A percentile compares a stretch with the other conserved stretches of the same genome.
phyloP scores from a whole-genome alignment of 1,284 basidiomycete species.

The Amanita bisporigera region DNA sequence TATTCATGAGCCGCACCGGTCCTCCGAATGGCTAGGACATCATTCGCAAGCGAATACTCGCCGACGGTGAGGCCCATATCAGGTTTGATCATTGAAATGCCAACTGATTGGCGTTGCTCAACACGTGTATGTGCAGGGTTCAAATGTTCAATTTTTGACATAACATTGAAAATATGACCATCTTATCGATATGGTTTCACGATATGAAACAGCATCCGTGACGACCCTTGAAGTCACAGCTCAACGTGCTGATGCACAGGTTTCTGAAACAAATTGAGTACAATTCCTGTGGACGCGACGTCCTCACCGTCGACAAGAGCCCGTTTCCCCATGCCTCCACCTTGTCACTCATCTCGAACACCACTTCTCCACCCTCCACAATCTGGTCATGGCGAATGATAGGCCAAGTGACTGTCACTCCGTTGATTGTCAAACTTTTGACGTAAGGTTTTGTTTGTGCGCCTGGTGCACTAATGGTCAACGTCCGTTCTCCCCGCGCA shows the following conservation, averaged over 20 bases:
- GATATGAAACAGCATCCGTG: not conserved
- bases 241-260: not conserved
- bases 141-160: too few relatives aligned
- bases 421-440: slow-evolving; percentile 61
- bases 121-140: too few relatives aligned
- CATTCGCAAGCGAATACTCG: too few relatives aligned
- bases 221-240: not conserved
- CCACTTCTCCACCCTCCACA: slow-evolving; percentile 57
- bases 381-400: slow-evolving; percentile 65
- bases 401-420: slow-evolving; percentile 47
- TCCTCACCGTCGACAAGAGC: slow-evolving; percentile 4
- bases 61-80: too few relatives aligned
- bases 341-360: slow-evolving; percentile 67
- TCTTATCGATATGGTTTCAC: too few relatives aligned
- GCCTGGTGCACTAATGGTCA: slow-evolving; percentile 59
- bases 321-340: slow-evolving; percentile 47
- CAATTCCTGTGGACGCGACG: not conserved
- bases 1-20: too few relatives aligned
- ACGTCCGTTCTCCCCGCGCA: slow-evolving; percentile 26
- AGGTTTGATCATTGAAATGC: too few relatives aligned
- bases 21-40: too few relatives aligned
- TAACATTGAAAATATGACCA: too few relatives aligned
- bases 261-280: not conserved
- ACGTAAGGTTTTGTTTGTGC: slow-evolving; percentile 65
- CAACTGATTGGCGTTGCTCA: too few relatives aligned